Evolutionary conservation across 129 eudicot species (phyloP), one percentile per base, ranked within the genome.

Genomic region (Artemisia tridentata): DNA sequence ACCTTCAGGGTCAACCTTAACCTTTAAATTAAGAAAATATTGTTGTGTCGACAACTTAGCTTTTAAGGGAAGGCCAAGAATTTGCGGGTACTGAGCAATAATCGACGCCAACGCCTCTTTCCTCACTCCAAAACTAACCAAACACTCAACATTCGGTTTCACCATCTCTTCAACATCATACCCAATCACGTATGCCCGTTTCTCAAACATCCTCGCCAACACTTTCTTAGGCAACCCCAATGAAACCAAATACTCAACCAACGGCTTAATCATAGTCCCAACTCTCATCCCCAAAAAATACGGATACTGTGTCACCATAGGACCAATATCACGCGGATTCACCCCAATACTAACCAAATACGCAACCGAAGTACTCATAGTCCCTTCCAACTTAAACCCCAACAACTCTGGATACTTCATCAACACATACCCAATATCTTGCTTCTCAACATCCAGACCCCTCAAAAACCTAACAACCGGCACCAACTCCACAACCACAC

Each of bases 321-420:
- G 95, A 60, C 95, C 95, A 19, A 87, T 87, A 69, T 87, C 95
- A 41, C 95, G 71, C 1, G 95, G 95, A 63, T 74, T 79, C n/a
- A 87, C 89, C 51, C 95, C 89, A 14, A 87, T 82, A 58, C 95
- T 87, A 34, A 87, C 95, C 52, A 87, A 68, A 80, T 87, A 87
- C 0, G 87, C 95, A 72, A 87, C 95, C 2, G 93, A 79, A 15
- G 89, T 87, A 74, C 95, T 87, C 95, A 87, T 87, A 2, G 95
- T 84, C 49, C 93, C 95, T 80, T 87, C 95, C 38, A 80, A 80
- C 66, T 87, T 87, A 59, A 87, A 87, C 79, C 95, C 95, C 59
- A 87, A 68, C 19, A 87, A 54, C 65, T 87, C 95, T 0, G 95
- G 95, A 72, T 87, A 84, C 71, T 82, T 87, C 82, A 82, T 83